Conservation (phyloP, 139 green algal species). For the Chlorella sp. region DNA sequence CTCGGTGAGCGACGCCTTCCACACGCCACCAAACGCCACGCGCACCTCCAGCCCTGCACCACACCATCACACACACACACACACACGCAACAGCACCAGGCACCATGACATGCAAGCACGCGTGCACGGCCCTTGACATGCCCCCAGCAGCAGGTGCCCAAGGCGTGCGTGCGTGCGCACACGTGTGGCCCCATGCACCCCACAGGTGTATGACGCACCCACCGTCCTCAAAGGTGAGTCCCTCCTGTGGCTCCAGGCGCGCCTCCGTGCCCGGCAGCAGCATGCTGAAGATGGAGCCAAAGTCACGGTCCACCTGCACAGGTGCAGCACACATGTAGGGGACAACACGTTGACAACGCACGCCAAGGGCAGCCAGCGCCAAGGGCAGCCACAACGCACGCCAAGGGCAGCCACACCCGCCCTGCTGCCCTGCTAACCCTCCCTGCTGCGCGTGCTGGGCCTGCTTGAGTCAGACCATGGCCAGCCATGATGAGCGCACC, state of each 20-base stretch:
- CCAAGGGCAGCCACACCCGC: no score
- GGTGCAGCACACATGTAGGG: background rate
- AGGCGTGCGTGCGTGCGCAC: no score
- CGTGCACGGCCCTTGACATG: background rate
- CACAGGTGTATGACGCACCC: no score
- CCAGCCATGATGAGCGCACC: slow-evolving; percentile 50
- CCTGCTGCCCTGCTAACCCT: no score
- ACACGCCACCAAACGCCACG: slow-evolving; percentile 94
- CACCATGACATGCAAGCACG: no score
- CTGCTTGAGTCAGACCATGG: no score
- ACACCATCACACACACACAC: no score
- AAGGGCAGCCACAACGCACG: background rate
- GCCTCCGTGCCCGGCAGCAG: slow-evolving; percentile 91
- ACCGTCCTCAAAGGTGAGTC: slow-evolving; percentile 70
- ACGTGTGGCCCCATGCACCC: no score
- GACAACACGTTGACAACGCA: background rate
- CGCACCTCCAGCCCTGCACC: slow-evolving; percentile 89
- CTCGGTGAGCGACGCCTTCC: slow-evolving; percentile 97
- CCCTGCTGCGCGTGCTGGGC: no score
- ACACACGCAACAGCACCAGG: no score
- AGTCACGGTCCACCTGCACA: slow-evolving; percentile 71
- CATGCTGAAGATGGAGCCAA: slow-evolving; percentile 94
- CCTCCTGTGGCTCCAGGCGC: slow-evolving; percentile 88
- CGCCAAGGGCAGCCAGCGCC: background rate
- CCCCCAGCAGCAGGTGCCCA: no score